These are phyloP conservation scores for Phytophthora chlamydospora DNA, from an alignment of 352 stramenopile species.

Conservation along the genomic window DNA sequence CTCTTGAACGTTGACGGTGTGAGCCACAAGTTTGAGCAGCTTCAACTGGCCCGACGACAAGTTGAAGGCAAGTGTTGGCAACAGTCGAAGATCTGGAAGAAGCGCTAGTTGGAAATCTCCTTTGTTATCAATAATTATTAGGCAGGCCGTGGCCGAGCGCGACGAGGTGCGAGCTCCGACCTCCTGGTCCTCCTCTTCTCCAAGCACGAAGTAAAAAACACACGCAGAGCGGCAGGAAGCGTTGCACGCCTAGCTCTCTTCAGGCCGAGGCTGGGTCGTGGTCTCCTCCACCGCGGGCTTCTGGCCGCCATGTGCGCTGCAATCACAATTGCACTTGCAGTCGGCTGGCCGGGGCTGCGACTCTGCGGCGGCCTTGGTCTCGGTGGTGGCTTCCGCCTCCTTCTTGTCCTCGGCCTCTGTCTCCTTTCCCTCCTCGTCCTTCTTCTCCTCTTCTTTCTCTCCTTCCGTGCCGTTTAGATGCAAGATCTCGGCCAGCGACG, in stretches of 20 bases:
- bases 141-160: background rate
- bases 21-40: too few relatives aligned
- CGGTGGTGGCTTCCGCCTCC: background rate
- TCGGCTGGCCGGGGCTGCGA: conserved; percentile 14
- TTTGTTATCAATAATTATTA: conserved; percentile 47
- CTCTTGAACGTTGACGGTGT: too few relatives aligned
- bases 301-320: conserved; percentile 30
- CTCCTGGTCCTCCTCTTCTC: conserved; percentile 8
- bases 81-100: conserved; percentile 15
- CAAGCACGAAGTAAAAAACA: conserved; percentile 8
- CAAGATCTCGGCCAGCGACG: conserved; percentile 74
- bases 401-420: background rate
- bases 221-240: conserved; percentile 4
- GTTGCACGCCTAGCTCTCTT: conserved; percentile 23
- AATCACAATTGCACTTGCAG: conserved; percentile 45
- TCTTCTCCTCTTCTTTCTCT: conserved; percentile 5
- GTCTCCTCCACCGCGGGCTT: conserved; percentile 27
- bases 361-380: background rate
- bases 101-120: conserved; percentile 18
- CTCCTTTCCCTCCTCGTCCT: conserved; percentile 1
- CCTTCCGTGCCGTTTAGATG: conserved; percentile 56
- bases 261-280: conserved; percentile 25
- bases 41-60: background rate
- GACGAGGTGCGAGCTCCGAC: conserved; percentile 3
- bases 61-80: conserved; percentile 12